Base-by-base conservation (phyloP, 2,329 filamentous ascomycete species). In the Talaromyces verruculosus region DNA sequence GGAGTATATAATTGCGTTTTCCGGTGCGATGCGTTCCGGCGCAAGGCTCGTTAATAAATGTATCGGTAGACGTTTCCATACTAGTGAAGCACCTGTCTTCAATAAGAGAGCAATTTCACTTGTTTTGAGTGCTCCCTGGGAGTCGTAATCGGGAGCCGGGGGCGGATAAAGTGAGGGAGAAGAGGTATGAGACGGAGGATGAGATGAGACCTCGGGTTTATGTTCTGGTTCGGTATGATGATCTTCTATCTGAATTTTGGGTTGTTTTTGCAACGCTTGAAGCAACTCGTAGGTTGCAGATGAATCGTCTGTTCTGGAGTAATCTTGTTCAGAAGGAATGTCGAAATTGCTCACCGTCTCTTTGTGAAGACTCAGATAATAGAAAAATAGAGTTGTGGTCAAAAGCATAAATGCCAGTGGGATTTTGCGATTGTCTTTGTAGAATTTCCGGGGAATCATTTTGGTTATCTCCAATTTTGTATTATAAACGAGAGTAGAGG, bases 51-150 rank as follows among this genome's bases (percentile, higher is more conserved):
- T 73, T n/a, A 69, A 43, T 3, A 74, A 61, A 47, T 74, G 72
- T 25, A 74, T 72, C 39, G 71, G 72, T 6, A 74, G 64, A 6
- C 71, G 70, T 53, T 70, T 71, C 71, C 71, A 73, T 35, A 74
- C 51, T 22, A 72, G 67, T 2, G 72, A 71, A 53, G 71, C 70
- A 2, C 71, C 72, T 25, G 72, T 72, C 47, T 74, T 73, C 49
- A 74, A 69, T 62, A 74, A 68, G 19, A 69, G 63, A 66, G 68
- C 58, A 22, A 65, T 11, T n/a, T 65, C 64, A 37, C 8, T 37
- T 17, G 43, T 62, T 51, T 62, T 62, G 25, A 62, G 43, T 37
- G 60, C n/a, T 28, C 60, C 60, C 17, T 62, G 60, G 8, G 60
- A 39, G 30, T 30, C 19, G n/a, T 62, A 51, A 25, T 62, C 28